phyloP scores from a whole-genome alignment of 106 monocot genomes.

The Platanthera zijinensis region DNA sequence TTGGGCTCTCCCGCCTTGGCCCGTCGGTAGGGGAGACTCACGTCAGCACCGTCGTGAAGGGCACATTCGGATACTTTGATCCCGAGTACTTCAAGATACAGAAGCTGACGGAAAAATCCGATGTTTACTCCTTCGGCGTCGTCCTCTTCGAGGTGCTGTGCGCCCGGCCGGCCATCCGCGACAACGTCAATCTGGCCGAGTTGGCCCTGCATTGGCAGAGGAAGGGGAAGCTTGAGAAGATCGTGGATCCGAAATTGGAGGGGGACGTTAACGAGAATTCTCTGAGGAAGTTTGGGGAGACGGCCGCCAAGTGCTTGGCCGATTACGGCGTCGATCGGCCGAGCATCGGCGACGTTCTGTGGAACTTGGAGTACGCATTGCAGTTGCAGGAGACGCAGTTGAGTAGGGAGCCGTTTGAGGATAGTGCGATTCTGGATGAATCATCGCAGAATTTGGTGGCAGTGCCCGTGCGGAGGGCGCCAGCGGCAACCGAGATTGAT shows the following conservation, averaged over 20 bases:
- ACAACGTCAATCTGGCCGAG: conserved; percentile 70
- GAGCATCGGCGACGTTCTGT: conserved; percentile 60
- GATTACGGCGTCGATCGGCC: conserved; percentile 59
- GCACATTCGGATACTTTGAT: conserved; percentile 83
- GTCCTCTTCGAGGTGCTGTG: conserved; percentile 76
- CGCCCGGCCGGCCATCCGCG: conserved; percentile 58
- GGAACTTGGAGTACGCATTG: conserved; percentile 76
- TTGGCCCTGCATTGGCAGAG: conserved; percentile 37
- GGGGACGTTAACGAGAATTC: conserved; percentile 45
- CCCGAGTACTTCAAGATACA: conserved; percentile 84
- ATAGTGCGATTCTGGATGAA: conserved; percentile 28
- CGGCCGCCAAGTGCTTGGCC: conserved; percentile 57
- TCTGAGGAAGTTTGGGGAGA: conserved; percentile 60
- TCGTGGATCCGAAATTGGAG: conserved; percentile 41
- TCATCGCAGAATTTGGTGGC: conserved; percentile 4
- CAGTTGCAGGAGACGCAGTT: conserved; percentile 50
- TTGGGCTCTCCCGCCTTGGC: conserved; percentile 66
- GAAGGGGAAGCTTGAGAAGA: conserved; percentile 40
- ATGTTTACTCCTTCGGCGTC: conserved; percentile 89
- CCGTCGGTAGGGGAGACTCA: conserved; percentile 60
- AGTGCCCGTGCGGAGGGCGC: neutral
- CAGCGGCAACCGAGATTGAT: neutral
- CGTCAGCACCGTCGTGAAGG: conserved; percentile 75
- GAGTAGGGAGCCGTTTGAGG: conserved; percentile 41
- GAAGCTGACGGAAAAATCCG: conserved; percentile 79